Base-by-base conservation (phyloP, 73 alveolate genomes). In the Symbiodinium pilosum region DNA sequence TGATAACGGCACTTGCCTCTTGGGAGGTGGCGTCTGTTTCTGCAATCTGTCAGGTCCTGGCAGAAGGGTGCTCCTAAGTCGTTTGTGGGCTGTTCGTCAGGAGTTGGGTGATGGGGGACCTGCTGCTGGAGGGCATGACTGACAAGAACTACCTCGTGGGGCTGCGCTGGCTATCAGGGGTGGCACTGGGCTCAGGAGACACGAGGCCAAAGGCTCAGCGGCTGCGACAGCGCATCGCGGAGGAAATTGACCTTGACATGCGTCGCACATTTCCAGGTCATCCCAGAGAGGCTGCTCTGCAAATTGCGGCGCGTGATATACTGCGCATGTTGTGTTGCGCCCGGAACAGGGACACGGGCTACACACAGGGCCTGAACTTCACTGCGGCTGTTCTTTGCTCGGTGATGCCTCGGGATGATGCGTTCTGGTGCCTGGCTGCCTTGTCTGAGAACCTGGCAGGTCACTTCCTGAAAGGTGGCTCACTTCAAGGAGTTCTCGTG, bases 351-450 rank as follows among this genome's bases (percentile, higher is more conserved):
- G 77, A 64, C 77, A 20, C 77, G 9, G 77, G 77, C 77, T 89
- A 89, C 96, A 89, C 87, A 26, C 96, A 89, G 77, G 96, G 96
- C 77, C 51, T 89, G 75, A 89, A 89, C 42, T 89, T 89, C 96
- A 89, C 96, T 14, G 96, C 96, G 26, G 87, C 87, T 30, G 96
- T 69, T 34, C 77, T 89, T 30, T 56, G 87, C 56, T 89, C 87
- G 52, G 64, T 85, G 40, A 64, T 89, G 96, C 51, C 68, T 36
- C 38, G 96, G 4, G 96, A 89, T 75, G 87, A 89, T 24, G 96
- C 96, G 40, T 89, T 89, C 87, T 89, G 96, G 96, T 89, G 96
- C 96, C 43, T 89, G n/a, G 77, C 96, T 3, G 87, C 96, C 51
- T n/a, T 89, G 38, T 84, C 87, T 1, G 96, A 89, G 75, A 8